Evolutionary conservation across 441 rosid genomes (phyloP), one percentile per base, ranked within the genome.

Genomic region (Pelargonium exstipulatum): DNA sequence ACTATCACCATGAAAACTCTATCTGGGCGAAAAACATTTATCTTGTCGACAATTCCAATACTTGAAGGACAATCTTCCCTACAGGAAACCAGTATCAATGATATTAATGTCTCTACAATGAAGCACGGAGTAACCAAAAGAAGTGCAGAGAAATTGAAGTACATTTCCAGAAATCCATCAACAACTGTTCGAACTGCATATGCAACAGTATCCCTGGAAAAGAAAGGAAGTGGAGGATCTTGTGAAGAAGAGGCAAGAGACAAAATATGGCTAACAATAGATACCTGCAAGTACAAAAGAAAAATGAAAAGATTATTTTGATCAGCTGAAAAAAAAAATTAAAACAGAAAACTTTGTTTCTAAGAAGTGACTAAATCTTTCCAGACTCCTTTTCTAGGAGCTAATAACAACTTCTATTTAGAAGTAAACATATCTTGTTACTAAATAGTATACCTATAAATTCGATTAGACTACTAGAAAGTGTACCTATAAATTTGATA

Each of bases 141-240:
- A 57, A 29, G 69, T 65, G 69, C 40, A 69, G 32, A 62, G 51
- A 76, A 72, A 62, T 77, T 66, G 73, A 70, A 18, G 16, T 46
- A 95, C 98, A 79, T 83, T 81, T 92, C 98, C 84, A 92, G 67
- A 79, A 95, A 95, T 70, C 99, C 98, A 75, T 95, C 99, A 57
- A 95, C 97, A 62, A 95, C 83, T 51, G 96, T 92, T 80, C 77
- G 90, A 74, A 95, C 76, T 62, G 97, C 88, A 63, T 77, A 75
- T 17, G 86, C 83, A 70, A 88, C 79, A 24, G 80, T 79, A 75
- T 88, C 93, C 80, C 74, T 81, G 60, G 92, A 81, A 81, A 95
- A 90, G 77, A 79, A 80, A 62, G 99, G 98, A 75, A 84, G 74
- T 29, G 85, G 70, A 70, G 95, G 91, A 55, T 90, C 95, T 32